phyloP scores from a whole-genome alignment of 2,329 filamentous ascomycete genomes.

The Pseudogymnoascus sp. region DNA sequence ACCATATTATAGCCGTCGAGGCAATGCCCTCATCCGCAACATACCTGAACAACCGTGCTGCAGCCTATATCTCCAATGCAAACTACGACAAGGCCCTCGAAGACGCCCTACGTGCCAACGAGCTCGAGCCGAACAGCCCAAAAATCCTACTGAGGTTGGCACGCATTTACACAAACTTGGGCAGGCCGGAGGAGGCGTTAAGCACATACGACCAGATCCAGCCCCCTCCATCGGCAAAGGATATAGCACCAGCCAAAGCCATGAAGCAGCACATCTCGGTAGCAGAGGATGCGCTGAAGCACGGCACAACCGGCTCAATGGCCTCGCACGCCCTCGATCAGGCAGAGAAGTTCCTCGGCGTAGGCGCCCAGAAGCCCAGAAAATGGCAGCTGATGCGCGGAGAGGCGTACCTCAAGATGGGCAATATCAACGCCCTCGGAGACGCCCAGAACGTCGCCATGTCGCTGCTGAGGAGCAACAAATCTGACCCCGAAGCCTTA shows the following conservation, averaged over 20 bases:
- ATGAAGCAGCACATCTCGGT: conserved; percentile 78
- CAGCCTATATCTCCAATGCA: conserved; percentile 83
- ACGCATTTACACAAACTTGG: conserved; percentile 80
- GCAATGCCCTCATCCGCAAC: conserved; percentile 77
- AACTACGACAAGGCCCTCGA: conserved; percentile 73
- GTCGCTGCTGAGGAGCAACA: conserved; percentile 75
- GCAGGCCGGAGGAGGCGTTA: conserved; percentile 78
- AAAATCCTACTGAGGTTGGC: conserved; percentile 86
- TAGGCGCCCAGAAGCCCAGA: conserved; percentile 68
- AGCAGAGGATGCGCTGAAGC: conserved; percentile 67
- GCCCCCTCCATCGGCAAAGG: conserved; percentile 73
- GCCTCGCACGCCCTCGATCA: conserved; percentile 84
- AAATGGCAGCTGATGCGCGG: conserved; percentile 92
- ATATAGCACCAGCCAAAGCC: conserved; percentile 70
- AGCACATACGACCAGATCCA: conserved; percentile 73
- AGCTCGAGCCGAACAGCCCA: conserved; percentile 74
- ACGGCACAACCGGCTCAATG: conserved; percentile 80
- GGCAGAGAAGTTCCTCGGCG: conserved; percentile 71
- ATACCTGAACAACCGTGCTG: conserved; percentile 90
- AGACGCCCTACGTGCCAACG: conserved; percentile 74
- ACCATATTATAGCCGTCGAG: conserved; percentile 62
- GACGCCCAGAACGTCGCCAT: conserved; percentile 93
- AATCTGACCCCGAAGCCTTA: conserved; percentile 85
- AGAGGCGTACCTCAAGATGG: conserved; percentile 89
- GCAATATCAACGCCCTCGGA: conserved; percentile 75